Evolutionary conservation across 805 yeast genomes (phyloP).

Genomic region (Metschnikowia similis): DNA sequence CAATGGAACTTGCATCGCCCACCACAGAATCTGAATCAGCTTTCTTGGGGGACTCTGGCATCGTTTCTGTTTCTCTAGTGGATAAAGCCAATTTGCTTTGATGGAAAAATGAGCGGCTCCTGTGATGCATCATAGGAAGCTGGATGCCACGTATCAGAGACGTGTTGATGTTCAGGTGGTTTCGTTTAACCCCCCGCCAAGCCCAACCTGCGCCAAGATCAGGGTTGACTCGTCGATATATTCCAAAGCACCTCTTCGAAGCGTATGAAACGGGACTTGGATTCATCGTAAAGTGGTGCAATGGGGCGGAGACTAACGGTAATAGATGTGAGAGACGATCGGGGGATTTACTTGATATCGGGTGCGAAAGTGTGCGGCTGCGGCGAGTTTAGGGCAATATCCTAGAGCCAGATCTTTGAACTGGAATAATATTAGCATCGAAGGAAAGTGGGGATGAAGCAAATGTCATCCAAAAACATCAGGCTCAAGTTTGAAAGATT

Average conservation of each 20-base stretch:
- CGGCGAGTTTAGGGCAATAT: neutral
- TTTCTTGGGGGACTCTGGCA: neutral
- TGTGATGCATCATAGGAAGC: neutral
- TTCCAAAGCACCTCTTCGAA: neutral
- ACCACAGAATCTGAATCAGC: neutral
- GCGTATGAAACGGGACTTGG: neutral
- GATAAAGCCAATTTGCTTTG: neutral
- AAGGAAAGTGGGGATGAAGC: neutral
- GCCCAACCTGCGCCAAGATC: neutral
- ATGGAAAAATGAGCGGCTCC: neutral
- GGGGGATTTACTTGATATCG: neutral
- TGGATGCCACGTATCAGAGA: neutral
- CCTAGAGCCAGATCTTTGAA: neutral
- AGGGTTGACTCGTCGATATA: neutral
- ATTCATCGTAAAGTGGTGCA: neutral
- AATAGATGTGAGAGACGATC: neutral
- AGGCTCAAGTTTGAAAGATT: too few species aligned
- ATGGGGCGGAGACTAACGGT: neutral
- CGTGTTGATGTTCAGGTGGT: neutral
- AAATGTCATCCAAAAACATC: too few species aligned
- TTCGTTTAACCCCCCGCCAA: neutral
- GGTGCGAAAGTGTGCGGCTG: constrained; percentile 2
- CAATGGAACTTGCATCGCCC: neutral
- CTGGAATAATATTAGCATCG: neutral
- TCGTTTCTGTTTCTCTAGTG: neutral